phyloP scores from a whole-genome alignment of 2,329 filamentous ascomycete genomes.

The Alternaria ventricosa region DNA sequence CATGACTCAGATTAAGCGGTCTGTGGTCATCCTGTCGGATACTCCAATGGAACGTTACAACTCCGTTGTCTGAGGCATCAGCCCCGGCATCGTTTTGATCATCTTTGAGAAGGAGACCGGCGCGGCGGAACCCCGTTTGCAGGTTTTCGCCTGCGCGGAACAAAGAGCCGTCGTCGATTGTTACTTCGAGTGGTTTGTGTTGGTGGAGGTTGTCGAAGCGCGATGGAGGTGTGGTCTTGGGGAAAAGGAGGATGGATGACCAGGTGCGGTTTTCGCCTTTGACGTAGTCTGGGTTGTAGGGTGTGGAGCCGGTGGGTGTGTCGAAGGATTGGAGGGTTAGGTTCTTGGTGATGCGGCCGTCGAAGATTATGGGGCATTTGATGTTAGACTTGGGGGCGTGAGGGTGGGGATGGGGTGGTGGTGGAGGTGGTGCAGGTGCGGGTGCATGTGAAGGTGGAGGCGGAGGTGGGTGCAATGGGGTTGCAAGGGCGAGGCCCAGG shows the following conservation, averaged over 20 bases:
- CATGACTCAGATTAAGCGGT: slow-evolving; percentile 34
- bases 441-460: neutral
- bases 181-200: slow-evolving; percentile 32
- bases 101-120: slow-evolving; percentile 29
- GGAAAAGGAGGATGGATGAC: slow-evolving; percentile 30
- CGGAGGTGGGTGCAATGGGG: neutral
- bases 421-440: neutral
- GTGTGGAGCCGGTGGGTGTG: slow-evolving; percentile 10
- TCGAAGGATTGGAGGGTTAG: slow-evolving; percentile 29
- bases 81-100: slow-evolving; percentile 27
- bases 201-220: slow-evolving; percentile 23
- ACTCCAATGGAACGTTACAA: slow-evolving; percentile 38
- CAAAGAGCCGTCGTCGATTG: slow-evolving; percentile 30
- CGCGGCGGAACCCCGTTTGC: slow-evolving; percentile 33
- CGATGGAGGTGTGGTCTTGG: slow-evolving; percentile 10
- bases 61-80: slow-evolving; percentile 28
- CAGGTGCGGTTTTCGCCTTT: slow-evolving; percentile 37
- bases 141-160: slow-evolving; percentile 26
- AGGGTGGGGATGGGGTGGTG: neutral
- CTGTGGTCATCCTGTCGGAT: slow-evolving; percentile 22
- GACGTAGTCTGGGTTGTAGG: slow-evolving; percentile 29
- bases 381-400: neutral
- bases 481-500: neutral
- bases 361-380: slow-evolving; percentile 40
- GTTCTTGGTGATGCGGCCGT: slow-evolving; percentile 33